A percentile compares a stretch with the other conserved stretches of the same genome.
Conservation (phyloP, 2,329 filamentous ascomycete species). For the Phaeosphaeriaceae sp. region DNA sequence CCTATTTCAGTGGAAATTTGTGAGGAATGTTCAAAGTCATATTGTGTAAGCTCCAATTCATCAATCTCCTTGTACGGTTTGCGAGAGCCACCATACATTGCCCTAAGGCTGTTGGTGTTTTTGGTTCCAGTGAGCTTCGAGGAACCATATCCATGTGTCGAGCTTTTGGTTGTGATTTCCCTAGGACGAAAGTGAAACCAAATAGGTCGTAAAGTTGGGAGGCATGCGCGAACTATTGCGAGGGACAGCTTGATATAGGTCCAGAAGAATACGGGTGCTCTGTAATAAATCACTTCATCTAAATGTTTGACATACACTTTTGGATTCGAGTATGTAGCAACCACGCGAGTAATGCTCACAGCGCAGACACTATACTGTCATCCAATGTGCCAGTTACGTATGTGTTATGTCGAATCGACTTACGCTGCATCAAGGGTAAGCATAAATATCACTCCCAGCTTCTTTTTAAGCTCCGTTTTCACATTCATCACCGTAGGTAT, state of each 20-base stretch:
- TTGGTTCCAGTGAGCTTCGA: constrained; percentile 19
- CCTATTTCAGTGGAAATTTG: constrained; percentile 6
- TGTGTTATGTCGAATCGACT: background rate
- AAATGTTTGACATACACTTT: constrained; percentile 26
- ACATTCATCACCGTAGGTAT: constrained; percentile 33
- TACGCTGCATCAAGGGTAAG: constrained; percentile 29
- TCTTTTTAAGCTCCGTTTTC: constrained; percentile 24
- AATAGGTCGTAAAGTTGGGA: constrained; percentile 34
- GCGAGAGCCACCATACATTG: constrained; percentile 9
- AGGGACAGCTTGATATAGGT: constrained; percentile 37
- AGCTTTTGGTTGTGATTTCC: constrained; percentile 12
- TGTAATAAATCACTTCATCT: constrained; percentile 33
- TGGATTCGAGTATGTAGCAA: constrained; percentile 26
- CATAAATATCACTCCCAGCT: constrained; percentile 29
- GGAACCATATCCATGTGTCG: constrained; percentile 17
- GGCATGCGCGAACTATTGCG: constrained; percentile 31
- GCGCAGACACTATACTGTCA: constrained; percentile 26
- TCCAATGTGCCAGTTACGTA: background rate
- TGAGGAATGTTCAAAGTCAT: constrained; percentile 6
- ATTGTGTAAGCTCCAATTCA: constrained; percentile 26
- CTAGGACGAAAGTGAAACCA: constrained; percentile 26
- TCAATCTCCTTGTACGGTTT: constrained; percentile 28
- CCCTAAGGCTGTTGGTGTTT: constrained; percentile 12
- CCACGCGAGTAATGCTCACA: constrained; percentile 27
- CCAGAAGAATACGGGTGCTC: constrained; percentile 37